These are phyloP conservation scores for Epichloe amarillans DNA, from an alignment of 2,329 filamentous ascomycete genomes.

Conservation along the genomic window DNA sequence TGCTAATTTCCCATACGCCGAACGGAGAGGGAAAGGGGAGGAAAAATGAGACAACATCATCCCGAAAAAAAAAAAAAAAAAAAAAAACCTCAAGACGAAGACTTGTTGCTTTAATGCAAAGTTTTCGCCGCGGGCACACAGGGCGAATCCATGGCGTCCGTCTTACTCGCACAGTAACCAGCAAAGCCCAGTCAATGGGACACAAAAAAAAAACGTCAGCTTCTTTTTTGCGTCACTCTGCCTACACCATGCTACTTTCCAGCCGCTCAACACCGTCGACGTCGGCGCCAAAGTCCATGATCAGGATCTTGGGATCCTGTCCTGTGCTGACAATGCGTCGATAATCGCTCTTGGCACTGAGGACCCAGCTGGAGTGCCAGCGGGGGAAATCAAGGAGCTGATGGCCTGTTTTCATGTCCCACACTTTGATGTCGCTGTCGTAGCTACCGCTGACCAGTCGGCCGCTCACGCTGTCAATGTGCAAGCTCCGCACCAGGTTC, in stretches of 20 bases:
- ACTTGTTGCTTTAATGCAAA: neutral
- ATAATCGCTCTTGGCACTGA: slow-evolving; percentile 93
- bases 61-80: neutral
- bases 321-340: slow-evolving; percentile 87
- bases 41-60: neutral
- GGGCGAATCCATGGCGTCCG: neutral
- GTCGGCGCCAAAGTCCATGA: slow-evolving; percentile 76
- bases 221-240: neutral
- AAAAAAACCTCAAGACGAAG: neutral
- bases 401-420: slow-evolving; percentile 69
- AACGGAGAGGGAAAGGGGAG: neutral
- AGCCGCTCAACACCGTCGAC: slow-evolving; percentile 45
- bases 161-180: neutral
- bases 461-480: slow-evolving; percentile 77
- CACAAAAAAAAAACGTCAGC: neutral
- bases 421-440: slow-evolving; percentile 90
- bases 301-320: slow-evolving; percentile 81
- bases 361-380: slow-evolving; percentile 96
- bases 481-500: slow-evolving; percentile 75
- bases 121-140: neutral
- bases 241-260: slow-evolving; percentile 25
- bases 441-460: slow-evolving; percentile 87
- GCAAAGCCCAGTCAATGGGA: neutral
- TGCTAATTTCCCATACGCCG: neutral
- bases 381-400: slow-evolving; percentile 67